These are phyloP conservation scores for Thraustochytrium striatum DNA, from an alignment of 352 stramenopile species.

Conservation along the genomic window DNA sequence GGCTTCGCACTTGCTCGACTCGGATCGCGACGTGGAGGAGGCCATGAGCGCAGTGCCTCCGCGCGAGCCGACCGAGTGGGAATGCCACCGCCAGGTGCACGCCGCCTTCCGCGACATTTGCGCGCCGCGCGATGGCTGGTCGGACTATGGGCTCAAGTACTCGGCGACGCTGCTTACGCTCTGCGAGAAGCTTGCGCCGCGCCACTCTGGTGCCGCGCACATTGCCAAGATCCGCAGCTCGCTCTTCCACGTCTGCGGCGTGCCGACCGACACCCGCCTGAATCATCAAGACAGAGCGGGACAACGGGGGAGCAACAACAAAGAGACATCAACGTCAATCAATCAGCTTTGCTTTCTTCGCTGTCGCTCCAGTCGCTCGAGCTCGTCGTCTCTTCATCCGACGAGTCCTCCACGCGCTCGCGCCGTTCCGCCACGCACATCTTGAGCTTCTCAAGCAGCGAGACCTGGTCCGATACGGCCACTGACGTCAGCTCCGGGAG, in stretches of 20 bases:
- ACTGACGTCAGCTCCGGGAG: conserved; percentile 4
- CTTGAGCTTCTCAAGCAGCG: conserved; percentile 3
- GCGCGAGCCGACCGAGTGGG: neutral
- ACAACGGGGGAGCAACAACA: neutral
- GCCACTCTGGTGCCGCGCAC: neutral
- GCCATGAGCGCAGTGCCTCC: neutral
- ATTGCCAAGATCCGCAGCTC: neutral
- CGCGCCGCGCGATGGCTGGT: neutral
- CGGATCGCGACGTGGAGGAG: neutral
- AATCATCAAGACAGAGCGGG: neutral
- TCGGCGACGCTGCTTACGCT: conserved; percentile 11
- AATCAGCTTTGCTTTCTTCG: neutral
- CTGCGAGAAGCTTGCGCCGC: neutral
- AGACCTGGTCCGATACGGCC: neutral
- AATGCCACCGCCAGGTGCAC: neutral
- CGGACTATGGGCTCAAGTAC: conserved; percentile 36
- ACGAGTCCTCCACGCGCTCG: neutral
- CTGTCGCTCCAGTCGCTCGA: neutral
- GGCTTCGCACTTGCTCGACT: neutral
- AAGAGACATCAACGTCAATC: neutral
- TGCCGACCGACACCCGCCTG: neutral
- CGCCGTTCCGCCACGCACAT: conserved; percentile 5
- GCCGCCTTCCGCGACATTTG: neutral
- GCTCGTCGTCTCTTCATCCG: neutral
- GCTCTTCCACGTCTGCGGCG: neutral